These are phyloP conservation scores for Naematelia aurantialba DNA, from an alignment of 768 basidiomycete species.

Conservation along the genomic window DNA sequence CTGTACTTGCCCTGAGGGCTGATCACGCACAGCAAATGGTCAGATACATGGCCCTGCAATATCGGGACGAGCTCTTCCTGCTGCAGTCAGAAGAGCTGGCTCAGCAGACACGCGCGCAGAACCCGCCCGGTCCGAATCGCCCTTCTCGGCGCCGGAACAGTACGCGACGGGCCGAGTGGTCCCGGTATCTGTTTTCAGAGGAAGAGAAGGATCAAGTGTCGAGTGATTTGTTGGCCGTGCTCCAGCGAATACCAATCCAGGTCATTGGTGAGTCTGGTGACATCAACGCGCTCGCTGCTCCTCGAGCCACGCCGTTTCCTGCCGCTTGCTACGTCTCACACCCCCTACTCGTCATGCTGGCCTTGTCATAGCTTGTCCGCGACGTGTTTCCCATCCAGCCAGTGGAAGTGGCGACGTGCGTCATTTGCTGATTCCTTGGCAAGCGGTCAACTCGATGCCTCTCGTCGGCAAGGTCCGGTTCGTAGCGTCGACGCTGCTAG, in stretches of 20 bases:
- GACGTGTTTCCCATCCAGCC: too few species aligned
- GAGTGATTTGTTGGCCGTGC: constrained; percentile 76
- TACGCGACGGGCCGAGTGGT: constrained; percentile 13
- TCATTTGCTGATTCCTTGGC: too few species aligned
- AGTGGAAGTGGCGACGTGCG: too few species aligned
- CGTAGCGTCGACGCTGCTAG: constrained; percentile 82
- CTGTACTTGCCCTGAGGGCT: not conserved
- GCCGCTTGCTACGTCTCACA: too few species aligned
- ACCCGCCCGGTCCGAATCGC: constrained; percentile 2
- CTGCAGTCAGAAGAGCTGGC: constrained; percentile 64
- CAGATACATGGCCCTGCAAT: constrained; percentile 87
- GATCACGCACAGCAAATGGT: constrained; percentile 70
- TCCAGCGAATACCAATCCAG: constrained; percentile 90
- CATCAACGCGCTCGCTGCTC: not conserved
- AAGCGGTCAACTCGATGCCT: constrained; percentile 43
- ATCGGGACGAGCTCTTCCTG: constrained; percentile 75
- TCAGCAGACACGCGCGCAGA: constrained; percentile 37
- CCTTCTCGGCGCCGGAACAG: not conserved
- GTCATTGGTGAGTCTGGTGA: constrained; percentile 87
- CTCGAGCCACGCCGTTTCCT: constrained; percentile 60
- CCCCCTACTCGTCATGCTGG: too few species aligned
- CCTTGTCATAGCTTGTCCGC: too few species aligned
- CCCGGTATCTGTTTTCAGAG: constrained; percentile 15
- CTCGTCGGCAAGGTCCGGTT: constrained; percentile 85
- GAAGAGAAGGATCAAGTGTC: constrained; percentile 65